phyloP scores from a whole-genome alignment of 2,329 filamentous ascomycete genomes.

The Pseudogymnoascus destructans region DNA sequence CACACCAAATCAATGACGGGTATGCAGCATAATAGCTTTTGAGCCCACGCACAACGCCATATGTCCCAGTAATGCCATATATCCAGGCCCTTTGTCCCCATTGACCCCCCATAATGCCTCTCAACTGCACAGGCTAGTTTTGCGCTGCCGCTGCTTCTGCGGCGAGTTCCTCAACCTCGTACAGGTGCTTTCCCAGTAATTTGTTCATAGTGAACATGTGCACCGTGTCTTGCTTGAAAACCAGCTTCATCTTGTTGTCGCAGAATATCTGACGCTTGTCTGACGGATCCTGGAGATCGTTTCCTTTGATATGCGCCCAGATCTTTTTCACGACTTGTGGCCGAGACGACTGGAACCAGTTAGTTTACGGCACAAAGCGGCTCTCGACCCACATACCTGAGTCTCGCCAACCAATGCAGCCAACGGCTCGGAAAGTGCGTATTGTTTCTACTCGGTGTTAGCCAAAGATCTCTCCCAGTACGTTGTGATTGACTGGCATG shows the following conservation, averaged over 20 bases:
- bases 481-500: constrained; percentile 43
- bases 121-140: neutral
- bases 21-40: constrained; percentile 5
- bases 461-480: neutral
- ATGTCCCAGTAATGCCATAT: neutral
- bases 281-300: constrained; percentile 75
- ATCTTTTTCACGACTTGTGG: constrained; percentile 94
- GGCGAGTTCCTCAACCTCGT: constrained; percentile 58
- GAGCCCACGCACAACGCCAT: neutral
- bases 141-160: constrained; percentile 20
- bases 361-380: neutral
- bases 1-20: neutral
- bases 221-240: constrained; percentile 82
- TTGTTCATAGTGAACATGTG: constrained; percentile 99
- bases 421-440: constrained; percentile 58
- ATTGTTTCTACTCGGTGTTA: constrained; percentile 43
- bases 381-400: constrained; percentile 36
- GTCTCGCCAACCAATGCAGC: constrained; percentile 57
- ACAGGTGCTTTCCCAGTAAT: constrained; percentile 78
- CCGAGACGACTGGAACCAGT: constrained; percentile 56
- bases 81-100: constrained; percentile 3
- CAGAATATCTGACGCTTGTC: constrained; percentile 90
- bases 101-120: neutral
- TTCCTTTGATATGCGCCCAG: constrained; percentile 86
- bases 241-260: constrained; percentile 78